Conservation (phyloP, 331 rosid species). For the Dryas integrifolia region DNA sequence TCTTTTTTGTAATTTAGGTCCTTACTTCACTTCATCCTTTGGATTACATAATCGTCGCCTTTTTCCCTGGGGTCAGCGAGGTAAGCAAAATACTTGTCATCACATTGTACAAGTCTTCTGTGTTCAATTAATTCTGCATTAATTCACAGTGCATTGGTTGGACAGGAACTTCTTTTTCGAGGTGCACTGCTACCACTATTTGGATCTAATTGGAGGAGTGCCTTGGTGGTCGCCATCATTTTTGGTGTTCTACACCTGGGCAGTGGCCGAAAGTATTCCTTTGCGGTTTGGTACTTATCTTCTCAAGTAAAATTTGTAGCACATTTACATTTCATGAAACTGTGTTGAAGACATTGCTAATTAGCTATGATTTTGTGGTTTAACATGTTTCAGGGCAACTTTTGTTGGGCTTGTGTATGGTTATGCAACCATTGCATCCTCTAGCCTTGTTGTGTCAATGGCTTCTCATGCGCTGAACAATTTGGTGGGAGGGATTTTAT, state of each 20-base stretch:
- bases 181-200: constrained; percentile 80
- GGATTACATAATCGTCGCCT: constrained; percentile 70
- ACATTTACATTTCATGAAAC: not conserved
- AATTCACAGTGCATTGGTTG: constrained; percentile 15
- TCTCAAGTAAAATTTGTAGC: not conserved
- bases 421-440: constrained; percentile 72
- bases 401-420: constrained; percentile 88
- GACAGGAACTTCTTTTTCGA: constrained; percentile 85
- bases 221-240: constrained; percentile 53
- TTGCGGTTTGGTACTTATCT: constrained; percentile 65
- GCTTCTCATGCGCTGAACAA: constrained; percentile 85
- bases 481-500: constrained; percentile 71
- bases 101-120: not conserved
- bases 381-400: constrained; percentile 69
- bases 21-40: constrained; percentile 75
- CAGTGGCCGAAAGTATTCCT: constrained; percentile 79
- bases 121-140: not conserved
- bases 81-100: constrained; percentile 33
- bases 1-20: constrained; percentile 51
- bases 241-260: constrained; percentile 85
- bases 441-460: constrained; percentile 78
- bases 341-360: not conserved
- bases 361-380: not conserved
- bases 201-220: constrained; percentile 73
- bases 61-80: constrained; percentile 88